Evolutionary conservation across 176 grass and related monocot genomes (phyloP).

Genomic region (Oropetium thomaeum): DNA sequence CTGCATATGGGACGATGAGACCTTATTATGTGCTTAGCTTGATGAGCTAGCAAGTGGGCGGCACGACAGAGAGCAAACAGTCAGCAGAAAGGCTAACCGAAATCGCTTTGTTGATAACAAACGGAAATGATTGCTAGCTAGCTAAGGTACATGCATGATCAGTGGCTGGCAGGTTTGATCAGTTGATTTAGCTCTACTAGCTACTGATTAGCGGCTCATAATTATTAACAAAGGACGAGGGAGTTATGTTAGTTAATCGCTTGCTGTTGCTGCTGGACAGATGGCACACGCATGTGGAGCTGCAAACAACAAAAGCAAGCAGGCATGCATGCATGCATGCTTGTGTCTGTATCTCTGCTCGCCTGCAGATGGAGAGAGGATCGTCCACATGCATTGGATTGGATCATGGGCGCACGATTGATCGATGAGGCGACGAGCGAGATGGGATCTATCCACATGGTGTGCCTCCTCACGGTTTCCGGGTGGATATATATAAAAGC

Average conservation of each 20-base stretch:
- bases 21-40: conserved; percentile 10
- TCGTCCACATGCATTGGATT: neutral
- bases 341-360: conserved; percentile 19
- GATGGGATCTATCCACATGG: conserved; percentile 46
- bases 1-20: too few species aligned
- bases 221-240: too few species aligned
- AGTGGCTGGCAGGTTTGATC: neutral
- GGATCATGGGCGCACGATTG: conserved; percentile 12
- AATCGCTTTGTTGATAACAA: neutral
- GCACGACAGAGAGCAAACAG: neutral
- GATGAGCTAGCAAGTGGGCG: conserved; percentile 24
- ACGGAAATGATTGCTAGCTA: neutral
- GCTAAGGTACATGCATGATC: too few species aligned
- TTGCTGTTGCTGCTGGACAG: conserved; percentile 30
- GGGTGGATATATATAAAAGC: conserved; percentile 12
- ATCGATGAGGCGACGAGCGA: neutral
- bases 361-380: neutral
- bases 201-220: neutral
- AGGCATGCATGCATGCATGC: neutral
- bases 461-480: conserved; percentile 30
- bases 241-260: conserved; percentile 22
- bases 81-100: neutral
- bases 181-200: neutral
- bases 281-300: conserved; percentile 27
- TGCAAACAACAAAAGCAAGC: too few species aligned